Evolutionary conservation across 225 moss, liverwort and hornwort species (phyloP), one percentile per base, ranked within the genome.

Genomic region (Takakia lepidozioides): DNA sequence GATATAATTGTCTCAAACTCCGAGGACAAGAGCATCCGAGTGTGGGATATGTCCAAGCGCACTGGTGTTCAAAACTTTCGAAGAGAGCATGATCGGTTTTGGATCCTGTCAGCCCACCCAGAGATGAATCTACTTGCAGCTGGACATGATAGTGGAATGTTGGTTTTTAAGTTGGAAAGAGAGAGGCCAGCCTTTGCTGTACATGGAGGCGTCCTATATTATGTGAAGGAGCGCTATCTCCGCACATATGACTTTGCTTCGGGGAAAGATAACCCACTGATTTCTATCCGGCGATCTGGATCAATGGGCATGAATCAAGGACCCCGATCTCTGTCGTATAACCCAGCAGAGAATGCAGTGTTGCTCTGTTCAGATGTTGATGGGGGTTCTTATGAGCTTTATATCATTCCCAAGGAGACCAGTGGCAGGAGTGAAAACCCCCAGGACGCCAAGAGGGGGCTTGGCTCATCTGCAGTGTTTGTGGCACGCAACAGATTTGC

Each of bases 131-230:
- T 98, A 30, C 69, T 98, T 21, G 95, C 95, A 18, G 95, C 95
- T 59, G 95, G 95, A 55, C 95, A 98, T 60, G 95, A 98, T 57
- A 98, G 95, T 70, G 95, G 95, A 50, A 98, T 98, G 95, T 90
- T 98, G 20, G 95, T 98, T 28, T 98, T 98, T 65, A 98, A 98
- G 74, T 66, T 98, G 73, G 95, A 98, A 62, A 79, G 95, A 17
- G 95, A 98, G 69, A 84, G 95, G 54, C 95, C 95, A 35, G 90
- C 95, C 8, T 98, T 82, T 67, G 95, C 95, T n/a, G 90, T 98
- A 20, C 95, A 90, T 40, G 95, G 90, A 58, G 87, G 90, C 41
- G 81, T 74, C 3, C 71, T 98, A 30, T 98, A 87, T 63, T 98
- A 90, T 48, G 90, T 98, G 59, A 98, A 98, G 57, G 95, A 98